Evolutionary conservation across 176 grass and related monocot species (phyloP).

Genomic region (Eremochloa ophiuroides): DNA sequence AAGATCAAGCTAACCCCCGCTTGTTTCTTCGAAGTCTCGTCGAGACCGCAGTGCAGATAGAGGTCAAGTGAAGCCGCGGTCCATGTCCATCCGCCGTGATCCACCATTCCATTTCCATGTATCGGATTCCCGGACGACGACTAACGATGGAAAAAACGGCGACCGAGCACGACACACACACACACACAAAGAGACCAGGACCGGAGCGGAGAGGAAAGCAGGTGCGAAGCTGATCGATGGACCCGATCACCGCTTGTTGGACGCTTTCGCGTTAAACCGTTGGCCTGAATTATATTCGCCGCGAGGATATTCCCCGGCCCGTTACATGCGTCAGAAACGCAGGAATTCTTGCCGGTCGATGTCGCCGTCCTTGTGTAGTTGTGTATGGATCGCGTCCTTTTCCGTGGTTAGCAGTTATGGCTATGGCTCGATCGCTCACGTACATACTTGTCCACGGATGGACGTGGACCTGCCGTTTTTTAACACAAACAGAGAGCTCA

Average conservation of each 20-base stretch:
- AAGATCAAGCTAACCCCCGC: too few relatives aligned
- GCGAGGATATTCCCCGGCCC: background rate
- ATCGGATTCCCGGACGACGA: conserved; percentile 10
- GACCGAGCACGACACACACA: background rate
- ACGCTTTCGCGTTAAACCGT: background rate
- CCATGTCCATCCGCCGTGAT: background rate
- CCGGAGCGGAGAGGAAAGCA: background rate
- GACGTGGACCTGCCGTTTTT: too few relatives aligned
- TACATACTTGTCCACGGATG: background rate
- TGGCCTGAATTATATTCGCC: too few relatives aligned
- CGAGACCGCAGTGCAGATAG: background rate
- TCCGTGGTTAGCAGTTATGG: background rate
- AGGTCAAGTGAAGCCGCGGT: background rate
- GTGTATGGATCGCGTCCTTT: background rate
- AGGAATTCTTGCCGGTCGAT: background rate
- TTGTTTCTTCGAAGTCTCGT: background rate
- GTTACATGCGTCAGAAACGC: background rate
- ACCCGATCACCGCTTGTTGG: background rate
- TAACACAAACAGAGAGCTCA: too few relatives aligned
- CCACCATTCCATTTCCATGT: background rate
- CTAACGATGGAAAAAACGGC: conserved; percentile 16
- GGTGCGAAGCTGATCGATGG: background rate
- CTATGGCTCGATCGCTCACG: background rate
- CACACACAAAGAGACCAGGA: too few relatives aligned
- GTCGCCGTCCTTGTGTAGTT: background rate